Evolutionary conservation across 208 protist genomes (phyloP).

Genomic region (Acanthamoeba sp.): DNA sequence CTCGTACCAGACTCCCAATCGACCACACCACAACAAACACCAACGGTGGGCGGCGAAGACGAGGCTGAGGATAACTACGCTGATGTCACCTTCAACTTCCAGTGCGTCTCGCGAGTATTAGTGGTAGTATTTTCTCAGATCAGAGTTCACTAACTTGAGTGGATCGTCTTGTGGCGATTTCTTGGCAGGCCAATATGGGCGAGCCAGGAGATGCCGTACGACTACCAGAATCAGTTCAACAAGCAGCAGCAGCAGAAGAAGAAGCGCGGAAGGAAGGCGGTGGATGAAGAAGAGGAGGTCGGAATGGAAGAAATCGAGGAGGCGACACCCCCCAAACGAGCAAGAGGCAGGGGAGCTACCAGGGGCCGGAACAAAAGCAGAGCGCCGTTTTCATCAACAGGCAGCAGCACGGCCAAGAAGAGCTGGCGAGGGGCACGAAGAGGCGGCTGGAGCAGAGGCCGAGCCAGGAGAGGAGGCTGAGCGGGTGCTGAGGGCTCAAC

Average conservation of each 20-base stretch:
- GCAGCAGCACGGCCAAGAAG: not conserved
- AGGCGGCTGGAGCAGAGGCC: not conserved
- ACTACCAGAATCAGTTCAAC: conserved; percentile 66
- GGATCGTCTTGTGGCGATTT: not conserved
- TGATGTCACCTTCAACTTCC: conserved; percentile 51
- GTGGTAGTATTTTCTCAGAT: not conserved
- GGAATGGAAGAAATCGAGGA: not conserved
- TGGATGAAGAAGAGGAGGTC: not conserved
- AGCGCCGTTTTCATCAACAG: not conserved
- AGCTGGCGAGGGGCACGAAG: conserved; percentile 5
- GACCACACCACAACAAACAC: not conserved
- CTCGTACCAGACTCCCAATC: not conserved
- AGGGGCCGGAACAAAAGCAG: not conserved
- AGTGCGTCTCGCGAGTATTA: not conserved
- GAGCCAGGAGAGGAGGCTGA: not conserved
- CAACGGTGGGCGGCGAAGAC: not conserved
- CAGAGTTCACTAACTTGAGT: not conserved
- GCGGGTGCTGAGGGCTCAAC: not conserved
- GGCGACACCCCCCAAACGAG: not conserved
- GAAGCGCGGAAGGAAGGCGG: not conserved
- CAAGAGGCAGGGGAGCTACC: not conserved
- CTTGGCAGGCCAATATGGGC: conserved; percentile 38
- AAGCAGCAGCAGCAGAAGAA: not conserved
- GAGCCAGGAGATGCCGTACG: conserved; percentile 31
- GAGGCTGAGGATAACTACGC: conserved; percentile 34